Evolutionary conservation across 495 filamentous ascomycete species (phyloP), one percentile per base, ranked within the genome.

Genomic region (Xeromyces bisporus): DNA sequence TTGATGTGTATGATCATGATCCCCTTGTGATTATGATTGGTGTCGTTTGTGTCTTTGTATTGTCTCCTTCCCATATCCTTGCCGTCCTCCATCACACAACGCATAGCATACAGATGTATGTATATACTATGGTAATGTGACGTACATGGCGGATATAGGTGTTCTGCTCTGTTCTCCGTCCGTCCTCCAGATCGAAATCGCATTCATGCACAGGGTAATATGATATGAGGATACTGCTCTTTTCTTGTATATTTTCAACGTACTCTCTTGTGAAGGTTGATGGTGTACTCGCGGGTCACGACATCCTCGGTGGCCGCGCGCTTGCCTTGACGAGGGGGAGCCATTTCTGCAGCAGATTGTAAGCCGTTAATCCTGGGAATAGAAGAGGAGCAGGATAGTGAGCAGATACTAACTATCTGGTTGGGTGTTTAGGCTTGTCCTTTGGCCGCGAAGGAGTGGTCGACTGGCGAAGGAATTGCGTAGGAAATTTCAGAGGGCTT

Each of bases 191-290:
- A 27, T 8, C 11, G 15, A 29, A 8, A 17, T 23, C 29, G 28
- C 8, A 31, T 26, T 15, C 15, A 2, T 6, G 9, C 6, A 15
- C 15, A 18, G n/a, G 24, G 28, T n/a, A n/a, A n/a, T 27, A 27
- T 5, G 26, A 15, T 11, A 27, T 11, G 6, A 11, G 23, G 23
- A 24, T 24, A 6, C n/a, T 24, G 23, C 23, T n/a, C n/a, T n/a
- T n/a, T n/a, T n/a, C n/a, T n/a, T n/a, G n/a, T 26, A 4, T 26
- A 4, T 26, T n/a, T 49, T 60, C 51, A 60, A 82, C 81, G 60
- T 91, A 96, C 89, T 62, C 86, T 76, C 76, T 92, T 96, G 79
- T 99, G 89, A 41, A 99, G 66, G 73, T 99, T 87, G 71, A 99
- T 99, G 59, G 89, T 99, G 75, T 96, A 99, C 71, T 99, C 91